Evolutionary conservation across 305 asterid genomes (phyloP).

Genomic region (Euphrasia arctica): DNA sequence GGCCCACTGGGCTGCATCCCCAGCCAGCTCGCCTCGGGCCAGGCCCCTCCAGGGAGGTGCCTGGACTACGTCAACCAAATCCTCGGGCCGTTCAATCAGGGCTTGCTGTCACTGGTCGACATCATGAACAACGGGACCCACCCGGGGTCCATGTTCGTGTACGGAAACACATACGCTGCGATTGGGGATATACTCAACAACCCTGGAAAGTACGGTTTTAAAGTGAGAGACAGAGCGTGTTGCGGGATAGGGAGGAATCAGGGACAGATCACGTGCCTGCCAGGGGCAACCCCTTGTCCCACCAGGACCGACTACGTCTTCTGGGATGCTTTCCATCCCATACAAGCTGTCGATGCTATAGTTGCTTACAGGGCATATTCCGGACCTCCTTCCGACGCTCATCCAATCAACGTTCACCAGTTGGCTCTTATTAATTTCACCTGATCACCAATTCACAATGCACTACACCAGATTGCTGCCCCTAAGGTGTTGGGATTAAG

Average conservation of each 20-base stretch:
- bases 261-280: conserved; percentile 72
- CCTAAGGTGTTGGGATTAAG: too few species aligned
- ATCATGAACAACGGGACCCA: conserved; percentile 62
- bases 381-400: conserved; percentile 56
- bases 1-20: conserved; percentile 97
- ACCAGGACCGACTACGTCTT: conserved; percentile 62
- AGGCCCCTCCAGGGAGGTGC: conserved; percentile 66
- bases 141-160: conserved; percentile 68
- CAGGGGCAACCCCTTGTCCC: conserved; percentile 51
- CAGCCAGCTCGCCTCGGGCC: conserved; percentile 65
- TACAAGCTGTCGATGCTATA: conserved; percentile 59
- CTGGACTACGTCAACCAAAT: conserved; percentile 80
- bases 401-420: conserved; percentile 77
- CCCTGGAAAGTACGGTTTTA: conserved; percentile 52
- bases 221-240: conserved; percentile 59
- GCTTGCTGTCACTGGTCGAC: conserved; percentile 50
- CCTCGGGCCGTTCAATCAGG: conserved; percentile 62
- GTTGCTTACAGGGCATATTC: conserved; percentile 68
- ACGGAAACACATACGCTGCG: conserved; percentile 58
- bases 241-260: conserved; percentile 77
- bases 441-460: too few species aligned
- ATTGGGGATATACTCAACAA: conserved; percentile 67
- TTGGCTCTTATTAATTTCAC: conserved; percentile 35
- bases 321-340: conserved; percentile 93
- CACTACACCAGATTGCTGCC: too few species aligned